phyloP scores from a whole-genome alignment of 148 eudicot genomes.

The Dysphania ambrosioides region DNA sequence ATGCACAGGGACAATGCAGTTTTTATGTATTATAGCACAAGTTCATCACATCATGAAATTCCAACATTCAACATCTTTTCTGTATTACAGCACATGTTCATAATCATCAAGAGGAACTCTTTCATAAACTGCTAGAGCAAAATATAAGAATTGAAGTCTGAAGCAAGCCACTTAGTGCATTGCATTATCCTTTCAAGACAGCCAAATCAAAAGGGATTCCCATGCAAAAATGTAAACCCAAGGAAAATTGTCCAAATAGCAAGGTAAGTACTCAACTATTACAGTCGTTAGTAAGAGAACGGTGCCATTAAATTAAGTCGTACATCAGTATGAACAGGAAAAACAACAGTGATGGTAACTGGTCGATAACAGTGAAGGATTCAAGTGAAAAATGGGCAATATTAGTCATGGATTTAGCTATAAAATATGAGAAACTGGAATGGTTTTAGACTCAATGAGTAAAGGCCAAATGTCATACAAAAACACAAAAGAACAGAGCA shows the following conservation, averaged over 20 bases:
- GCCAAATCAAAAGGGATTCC: not conserved
- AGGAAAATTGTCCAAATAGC: no score
- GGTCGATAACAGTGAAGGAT: not conserved
- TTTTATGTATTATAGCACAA: no score
- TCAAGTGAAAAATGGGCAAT: not conserved
- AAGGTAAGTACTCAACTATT: not conserved
- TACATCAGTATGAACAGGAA: not conserved
- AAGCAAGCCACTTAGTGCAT: not conserved
- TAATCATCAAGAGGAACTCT: not conserved
- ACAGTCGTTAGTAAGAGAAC: not conserved
- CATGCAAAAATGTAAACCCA: no score
- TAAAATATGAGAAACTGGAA: not conserved
- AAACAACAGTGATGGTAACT: not conserved
- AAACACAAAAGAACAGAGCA: not conserved
- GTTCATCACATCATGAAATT: not conserved
- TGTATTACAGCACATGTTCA: no score
- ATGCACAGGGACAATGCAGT: no score
- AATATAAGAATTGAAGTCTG: not conserved
- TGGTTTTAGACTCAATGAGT: not conserved
- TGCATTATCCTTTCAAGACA: not conserved
- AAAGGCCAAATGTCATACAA: not conserved
- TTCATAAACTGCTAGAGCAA: constrained; percentile 5
- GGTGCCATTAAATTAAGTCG: not conserved
- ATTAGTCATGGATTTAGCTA: no score
- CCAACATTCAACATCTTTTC: not conserved